Base-by-base conservation (phyloP, 2,329 filamentous ascomycete genomes). In the Microcyclospora pomicola region DNA sequence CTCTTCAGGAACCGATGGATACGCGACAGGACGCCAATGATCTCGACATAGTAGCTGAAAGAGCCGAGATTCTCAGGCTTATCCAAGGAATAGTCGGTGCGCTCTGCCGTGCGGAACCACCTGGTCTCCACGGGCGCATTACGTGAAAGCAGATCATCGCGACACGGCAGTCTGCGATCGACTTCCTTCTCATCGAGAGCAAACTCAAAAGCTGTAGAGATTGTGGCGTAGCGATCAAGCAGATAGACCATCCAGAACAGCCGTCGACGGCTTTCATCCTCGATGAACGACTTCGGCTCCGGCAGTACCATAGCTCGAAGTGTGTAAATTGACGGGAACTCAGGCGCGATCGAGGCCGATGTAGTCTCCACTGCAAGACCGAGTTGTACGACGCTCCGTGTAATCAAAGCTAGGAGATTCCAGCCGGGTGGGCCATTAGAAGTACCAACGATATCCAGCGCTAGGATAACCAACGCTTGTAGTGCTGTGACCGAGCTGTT, bases 211-310 rank as follows among this genome's bases (percentile, higher is more conserved):
- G 87, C 85, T 0, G 87, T 94, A 0, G 85, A 80, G 39, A 94
- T 79, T 0, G 86, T 94, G 1, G 85, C 85, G 54, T 93, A 94
- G 35, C 87, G 73, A 56, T 95, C 87, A 5, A 95, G 69, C 10
- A 94, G 64, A 54, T 93, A 95, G 9, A 93, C 78, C 77, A 92
- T 88, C 87, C 87, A 95, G 59, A 95, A 93, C 1, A 94, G 66
- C 16, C 87, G 71, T 19, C 87, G 72, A 19, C 86, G 70, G 31
- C 82, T 82, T 58, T 95, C 87, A 43, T 94, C 87, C 55, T 94
- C 86, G 39, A 93, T 80, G 59, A 87, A 94, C 43, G 85, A 82
- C 36, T 75, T 77, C 0, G 87, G 73, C 43, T 93, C 85, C 0
- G 85, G 82, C 0, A 94, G 66, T 2, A 88, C 78, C 65, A 87